These are phyloP conservation scores for Rhodomyrtus psidioides DNA, from an alignment of 441 rosid genomes.

Conservation along the genomic window DNA sequence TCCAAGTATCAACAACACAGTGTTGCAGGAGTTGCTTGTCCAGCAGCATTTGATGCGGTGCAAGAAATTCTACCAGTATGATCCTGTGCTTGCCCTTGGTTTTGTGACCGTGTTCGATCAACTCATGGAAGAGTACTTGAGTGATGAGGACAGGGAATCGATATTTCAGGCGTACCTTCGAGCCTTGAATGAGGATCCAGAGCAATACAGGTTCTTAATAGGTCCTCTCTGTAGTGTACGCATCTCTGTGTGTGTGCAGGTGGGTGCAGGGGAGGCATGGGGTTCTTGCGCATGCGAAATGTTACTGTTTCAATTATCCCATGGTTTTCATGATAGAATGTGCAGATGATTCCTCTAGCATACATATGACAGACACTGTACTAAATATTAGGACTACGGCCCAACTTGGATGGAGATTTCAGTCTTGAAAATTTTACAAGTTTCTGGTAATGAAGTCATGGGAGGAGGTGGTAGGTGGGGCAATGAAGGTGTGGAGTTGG, in stretches of 20 bases:
- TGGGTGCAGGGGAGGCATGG: not conserved
- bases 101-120: conserved; percentile 90
- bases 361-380: not conserved
- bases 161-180: conserved; percentile 72
- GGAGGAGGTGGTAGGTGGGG: not conserved
- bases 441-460: not conserved
- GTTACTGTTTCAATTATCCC: not conserved
- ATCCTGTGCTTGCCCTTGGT: conserved; percentile 89
- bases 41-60: conserved; percentile 93
- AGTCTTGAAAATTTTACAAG: not conserved
- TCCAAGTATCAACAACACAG: conserved; percentile 86
- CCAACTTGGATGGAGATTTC: not conserved
- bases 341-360: not conserved
- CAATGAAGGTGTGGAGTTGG: not conserved
- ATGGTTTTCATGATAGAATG: not conserved
- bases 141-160: conserved; percentile 78
- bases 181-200: conserved; percentile 83
- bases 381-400: not conserved
- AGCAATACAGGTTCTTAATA: conserved; percentile 65
- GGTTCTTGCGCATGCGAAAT: not conserved
- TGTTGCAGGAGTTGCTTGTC: conserved; percentile 83
- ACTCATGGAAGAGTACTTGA: conserved; percentile 95
- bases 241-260: not conserved
- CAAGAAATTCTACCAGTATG: conserved; percentile 76
- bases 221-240: not conserved